A percentile compares a stretch with the other conserved stretches of the same genome.
Conservation (phyloP, 768 basidiomycete genomes). For the Termitomyces sp. region DNA sequence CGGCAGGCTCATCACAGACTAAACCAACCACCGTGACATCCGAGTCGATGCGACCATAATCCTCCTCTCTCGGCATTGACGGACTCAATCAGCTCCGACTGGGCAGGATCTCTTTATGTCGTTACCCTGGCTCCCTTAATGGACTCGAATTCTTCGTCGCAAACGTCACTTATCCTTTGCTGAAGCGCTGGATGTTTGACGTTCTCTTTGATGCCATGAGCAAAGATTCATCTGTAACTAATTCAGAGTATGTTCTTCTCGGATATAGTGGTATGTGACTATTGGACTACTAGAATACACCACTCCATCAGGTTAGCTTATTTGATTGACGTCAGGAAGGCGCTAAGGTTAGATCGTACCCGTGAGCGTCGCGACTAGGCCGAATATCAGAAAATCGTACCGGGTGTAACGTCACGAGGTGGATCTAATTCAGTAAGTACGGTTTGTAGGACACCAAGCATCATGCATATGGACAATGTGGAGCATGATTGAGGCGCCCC, state of each 20-base stretch:
- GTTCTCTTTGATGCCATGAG: too few relatives aligned
- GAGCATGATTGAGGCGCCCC: neutral
- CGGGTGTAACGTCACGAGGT: neutral
- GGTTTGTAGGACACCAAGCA: neutral
- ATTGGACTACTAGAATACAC: too few relatives aligned
- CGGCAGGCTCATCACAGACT: too few relatives aligned
- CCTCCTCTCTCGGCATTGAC: too few relatives aligned
- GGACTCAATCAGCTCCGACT: too few relatives aligned
- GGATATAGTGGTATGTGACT: too few relatives aligned
- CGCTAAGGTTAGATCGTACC: neutral
- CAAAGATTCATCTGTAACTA: too few relatives aligned
- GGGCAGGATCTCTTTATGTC: too few relatives aligned
- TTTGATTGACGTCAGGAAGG: neutral
- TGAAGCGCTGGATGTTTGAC: too few relatives aligned
- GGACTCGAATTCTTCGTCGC: neutral
- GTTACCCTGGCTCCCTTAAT: neutral
- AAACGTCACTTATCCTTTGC: neutral
- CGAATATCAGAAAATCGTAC: neutral
- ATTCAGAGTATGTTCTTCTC: too few relatives aligned
- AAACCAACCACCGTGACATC: too few relatives aligned
- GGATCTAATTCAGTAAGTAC: neutral
- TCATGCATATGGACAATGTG: neutral
- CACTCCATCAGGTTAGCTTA: neutral
- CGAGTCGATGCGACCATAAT: too few relatives aligned
- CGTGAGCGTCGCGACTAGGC: neutral